Evolutionary conservation across 176 grass and related monocot genomes (phyloP).

Genomic region (Hyparrhenia diplandra): DNA sequence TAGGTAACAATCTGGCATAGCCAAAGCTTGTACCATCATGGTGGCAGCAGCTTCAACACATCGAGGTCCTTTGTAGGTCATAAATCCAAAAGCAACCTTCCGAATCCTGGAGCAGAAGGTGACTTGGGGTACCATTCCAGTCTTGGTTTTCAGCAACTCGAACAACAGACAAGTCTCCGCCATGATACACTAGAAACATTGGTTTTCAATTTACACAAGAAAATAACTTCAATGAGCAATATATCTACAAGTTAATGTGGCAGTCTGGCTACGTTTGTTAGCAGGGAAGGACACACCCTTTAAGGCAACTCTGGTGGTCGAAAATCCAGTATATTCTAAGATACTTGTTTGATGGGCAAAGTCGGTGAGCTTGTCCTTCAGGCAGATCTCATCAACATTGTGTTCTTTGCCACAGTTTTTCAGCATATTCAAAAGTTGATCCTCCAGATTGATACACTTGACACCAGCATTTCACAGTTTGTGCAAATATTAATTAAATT

Average conservation of each 20-base stretch:
- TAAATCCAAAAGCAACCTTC: background rate
- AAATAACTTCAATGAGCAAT: background rate
- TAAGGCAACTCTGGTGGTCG: background rate
- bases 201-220: background rate
- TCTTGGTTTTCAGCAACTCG: background rate
- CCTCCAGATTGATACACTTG: background rate
- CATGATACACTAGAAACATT: background rate
- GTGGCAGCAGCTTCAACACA: background rate
- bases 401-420: background rate
- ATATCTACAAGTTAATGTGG: background rate
- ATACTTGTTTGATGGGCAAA: background rate
- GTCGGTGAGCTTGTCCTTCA: background rate
- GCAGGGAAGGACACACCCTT: background rate
- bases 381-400: background rate
- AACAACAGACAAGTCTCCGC: background rate
- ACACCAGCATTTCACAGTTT: background rate
- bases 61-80: background rate
- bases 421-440: background rate
- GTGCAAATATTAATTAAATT: background rate
- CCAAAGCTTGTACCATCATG: constrained; percentile 3
- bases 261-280: background rate
- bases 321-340: background rate
- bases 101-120: background rate
- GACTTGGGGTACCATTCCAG: background rate
- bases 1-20: background rate